Evolutionary conservation across 495 filamentous ascomycete species (phyloP).

Genomic region (Talaromyces thailandensis): DNA sequence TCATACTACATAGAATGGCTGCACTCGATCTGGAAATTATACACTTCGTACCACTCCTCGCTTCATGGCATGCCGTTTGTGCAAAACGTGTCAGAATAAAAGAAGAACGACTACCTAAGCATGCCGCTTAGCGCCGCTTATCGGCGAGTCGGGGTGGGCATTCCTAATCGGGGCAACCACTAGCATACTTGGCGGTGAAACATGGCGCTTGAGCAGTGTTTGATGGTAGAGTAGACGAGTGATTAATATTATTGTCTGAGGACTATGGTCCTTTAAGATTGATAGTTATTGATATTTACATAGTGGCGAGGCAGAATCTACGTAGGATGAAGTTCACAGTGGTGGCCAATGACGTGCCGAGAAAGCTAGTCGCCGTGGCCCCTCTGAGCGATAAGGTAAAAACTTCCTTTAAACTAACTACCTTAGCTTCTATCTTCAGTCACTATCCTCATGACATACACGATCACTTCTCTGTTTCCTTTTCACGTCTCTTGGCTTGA

Average conservation of each 20-base stretch:
- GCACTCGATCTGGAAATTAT: not conserved
- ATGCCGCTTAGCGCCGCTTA: not conserved
- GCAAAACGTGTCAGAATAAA: not conserved
- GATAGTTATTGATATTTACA: not conserved
- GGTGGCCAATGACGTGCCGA: not conserved
- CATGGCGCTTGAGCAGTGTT: not conserved
- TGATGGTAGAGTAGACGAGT: not conserved
- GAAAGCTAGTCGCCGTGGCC: not conserved
- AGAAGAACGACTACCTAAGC: not conserved
- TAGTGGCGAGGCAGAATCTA: no score
- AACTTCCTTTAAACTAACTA: no score
- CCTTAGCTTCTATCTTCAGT: not conserved
- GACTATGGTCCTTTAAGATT: no score
- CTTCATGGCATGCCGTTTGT: not conserved
- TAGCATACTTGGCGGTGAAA: not conserved
- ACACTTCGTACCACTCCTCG: no score
- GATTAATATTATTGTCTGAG: not conserved
- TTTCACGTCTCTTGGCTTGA: slow-evolving; percentile 21
- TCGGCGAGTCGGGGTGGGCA: not conserved
- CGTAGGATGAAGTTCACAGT: not conserved
- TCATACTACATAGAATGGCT: not conserved
- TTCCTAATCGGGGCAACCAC: not conserved
- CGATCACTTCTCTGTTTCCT: not conserved
- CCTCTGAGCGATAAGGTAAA: slow-evolving; percentile 8
- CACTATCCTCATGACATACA: not conserved